Base-by-base conservation (phyloP, 441 rosid species). In the Viola pubescens region DNA sequence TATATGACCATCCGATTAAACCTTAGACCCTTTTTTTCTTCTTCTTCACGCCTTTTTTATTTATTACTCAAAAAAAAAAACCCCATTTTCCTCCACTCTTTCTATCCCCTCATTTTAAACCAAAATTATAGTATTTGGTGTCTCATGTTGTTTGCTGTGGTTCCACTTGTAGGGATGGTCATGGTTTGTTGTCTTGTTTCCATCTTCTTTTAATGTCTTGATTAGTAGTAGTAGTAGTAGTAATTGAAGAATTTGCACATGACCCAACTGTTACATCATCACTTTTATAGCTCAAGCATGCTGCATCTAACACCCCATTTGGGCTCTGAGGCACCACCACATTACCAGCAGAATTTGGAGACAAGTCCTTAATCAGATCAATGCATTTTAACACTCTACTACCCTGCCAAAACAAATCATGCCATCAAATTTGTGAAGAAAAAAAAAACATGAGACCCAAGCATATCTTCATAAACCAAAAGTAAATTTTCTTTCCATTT, bases 271-370 rank as follows among this genome's bases (percentile, higher is more conserved):
- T 37, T 4, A 66, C 64, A 45, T 79, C 81, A 60, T 80, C 78
- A 39, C 71, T 79, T 75, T 74, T 82, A 59, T 69, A 81, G 78
- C 84, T 82, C 74, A 85, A 66, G 75, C 85, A 78, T 58, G 86
- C 77, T 0, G 82, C 83, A 58, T 82, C 91, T 62, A 85, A 62
- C 62, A 85, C 88, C 68, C 88, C 85, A 16, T 71, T 77, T 46
- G 91, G 91, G 63, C 88, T 85, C 7, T 67, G 78, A 0, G 87
- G 82, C 60, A 77, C 69, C 49, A 73, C 53, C 45, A 47, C 66
- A 38, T 50, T 67, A 9, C 60, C 74, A 16, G 46, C 70, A 69
- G 72, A 49, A 13, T 41, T 70, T 69, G 73, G 19, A 60, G 70
- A 48, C 57, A 69, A 43, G 54, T 77, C 86, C 40, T 66, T 51